These are phyloP conservation scores for Auricularia sp. DNA, from an alignment of 768 basidiomycete genomes.

Conservation along the genomic window DNA sequence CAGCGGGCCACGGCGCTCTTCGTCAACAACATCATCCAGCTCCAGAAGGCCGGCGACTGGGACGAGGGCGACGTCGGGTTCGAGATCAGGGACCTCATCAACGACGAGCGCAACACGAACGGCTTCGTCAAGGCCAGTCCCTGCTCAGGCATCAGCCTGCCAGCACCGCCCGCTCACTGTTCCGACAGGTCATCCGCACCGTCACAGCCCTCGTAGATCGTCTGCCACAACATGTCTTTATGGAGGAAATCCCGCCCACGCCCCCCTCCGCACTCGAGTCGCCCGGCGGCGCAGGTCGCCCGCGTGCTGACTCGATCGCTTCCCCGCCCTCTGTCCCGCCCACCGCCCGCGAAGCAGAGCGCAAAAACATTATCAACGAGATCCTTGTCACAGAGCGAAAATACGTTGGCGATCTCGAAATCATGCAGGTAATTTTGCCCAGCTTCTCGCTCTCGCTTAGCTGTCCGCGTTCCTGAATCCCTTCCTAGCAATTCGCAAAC, in stretches of 20 bases:
- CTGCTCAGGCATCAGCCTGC: conserved; percentile 3
- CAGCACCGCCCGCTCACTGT: conserved; percentile 6
- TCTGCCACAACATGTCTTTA: conserved; percentile 60
- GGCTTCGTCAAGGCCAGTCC: conserved; percentile 82
- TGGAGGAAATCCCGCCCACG: conserved; percentile 32
- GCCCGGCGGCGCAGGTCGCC: background rate
- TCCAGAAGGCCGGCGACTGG: conserved; percentile 38
- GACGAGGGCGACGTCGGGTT: conserved; percentile 63
- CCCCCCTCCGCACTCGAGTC: conserved; percentile 24
- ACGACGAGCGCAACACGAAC: conserved; percentile 73
- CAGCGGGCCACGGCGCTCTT: conserved; percentile 89
- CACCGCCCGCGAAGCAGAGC: conserved; percentile 45
- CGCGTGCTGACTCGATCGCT: conserved; percentile 7
- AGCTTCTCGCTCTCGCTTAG: conserved; percentile 4
- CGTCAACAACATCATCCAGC: conserved; percentile 72
- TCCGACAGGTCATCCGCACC: conserved; percentile 71
- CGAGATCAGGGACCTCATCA: conserved; percentile 80
- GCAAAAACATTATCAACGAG: conserved; percentile 75
- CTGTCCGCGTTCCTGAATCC: conserved; percentile 3
- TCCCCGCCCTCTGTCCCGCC: conserved; percentile 7
- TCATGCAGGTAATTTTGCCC: conserved; percentile 69
- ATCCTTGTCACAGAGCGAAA: conserved; percentile 92
- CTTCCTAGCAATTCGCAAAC: conserved; percentile 73
- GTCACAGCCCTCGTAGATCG: conserved; percentile 74
- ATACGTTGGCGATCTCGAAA: conserved; percentile 92